Conservation (phyloP, 2,329 filamentous ascomycete genomes). For the Penicillium sumatraense region DNA sequence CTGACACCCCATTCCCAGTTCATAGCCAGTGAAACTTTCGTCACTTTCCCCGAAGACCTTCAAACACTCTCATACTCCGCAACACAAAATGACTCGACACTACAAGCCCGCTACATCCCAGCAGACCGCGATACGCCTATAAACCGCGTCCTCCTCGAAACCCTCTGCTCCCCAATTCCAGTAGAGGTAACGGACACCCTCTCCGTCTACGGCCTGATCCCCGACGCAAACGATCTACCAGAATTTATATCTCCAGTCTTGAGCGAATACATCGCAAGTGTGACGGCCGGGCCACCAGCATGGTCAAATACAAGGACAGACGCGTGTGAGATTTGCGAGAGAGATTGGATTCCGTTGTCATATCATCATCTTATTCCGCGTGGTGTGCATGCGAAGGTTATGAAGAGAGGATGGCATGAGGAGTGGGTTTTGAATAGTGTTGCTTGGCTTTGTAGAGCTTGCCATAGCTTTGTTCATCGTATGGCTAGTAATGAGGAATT, state of each 20-base stretch:
- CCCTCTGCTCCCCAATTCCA: conserved; percentile 60
- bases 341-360: conserved; percentile 74
- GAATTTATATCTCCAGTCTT: conserved; percentile 68
- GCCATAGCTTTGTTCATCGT: conserved; percentile 80
- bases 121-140: conserved; percentile 53
- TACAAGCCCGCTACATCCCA: conserved; percentile 60
- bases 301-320: conserved; percentile 61
- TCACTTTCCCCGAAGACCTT: conserved; percentile 64
- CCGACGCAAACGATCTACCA: conserved; percentile 50
- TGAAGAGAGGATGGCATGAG: conserved; percentile 79
- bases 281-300: conserved; percentile 66
- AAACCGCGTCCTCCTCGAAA: conserved; percentile 54
- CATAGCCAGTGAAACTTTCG: conserved; percentile 71
- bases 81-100: conserved; percentile 53
- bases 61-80: conserved; percentile 64
- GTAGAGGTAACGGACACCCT: conserved; percentile 69
- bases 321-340: conserved; percentile 76
- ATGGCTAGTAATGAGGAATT: conserved; percentile 78
- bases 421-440: conserved; percentile 77
- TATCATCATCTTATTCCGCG: conserved; percentile 89
- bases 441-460: conserved; percentile 84
- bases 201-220: conserved; percentile 66
- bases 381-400: conserved; percentile 73
- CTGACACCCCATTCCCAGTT: conserved; percentile 54
- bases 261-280: conserved; percentile 62